Evolutionary conservation across 768 basidiomycete species (phyloP).

Genomic region (Antrodiella citrinella): DNA sequence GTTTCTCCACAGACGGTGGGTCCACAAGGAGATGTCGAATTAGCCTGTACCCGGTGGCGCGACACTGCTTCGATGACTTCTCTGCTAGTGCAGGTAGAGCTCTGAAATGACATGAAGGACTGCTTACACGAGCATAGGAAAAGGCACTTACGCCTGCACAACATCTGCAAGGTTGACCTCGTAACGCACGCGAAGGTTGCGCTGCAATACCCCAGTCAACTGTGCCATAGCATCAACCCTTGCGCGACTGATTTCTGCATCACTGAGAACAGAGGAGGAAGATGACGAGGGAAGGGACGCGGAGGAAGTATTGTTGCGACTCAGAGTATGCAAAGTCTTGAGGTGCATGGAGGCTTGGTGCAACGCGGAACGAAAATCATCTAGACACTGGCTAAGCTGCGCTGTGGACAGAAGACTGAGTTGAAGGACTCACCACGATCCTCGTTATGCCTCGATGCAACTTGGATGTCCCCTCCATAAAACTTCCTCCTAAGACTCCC

Average conservation of each 20-base stretch:
- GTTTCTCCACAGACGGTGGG: constrained; percentile 52
- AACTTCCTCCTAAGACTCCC: constrained; percentile 13
- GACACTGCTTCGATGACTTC: constrained; percentile 56
- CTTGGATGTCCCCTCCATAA: constrained; percentile 3
- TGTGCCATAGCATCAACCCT: constrained; percentile 57
- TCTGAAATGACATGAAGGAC: too few relatives aligned
- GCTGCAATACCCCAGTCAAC: constrained; percentile 57
- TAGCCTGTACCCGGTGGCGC: constrained; percentile 78
- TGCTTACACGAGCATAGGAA: too few relatives aligned
- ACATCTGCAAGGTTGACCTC: constrained; percentile 65
- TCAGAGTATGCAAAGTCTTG: constrained; percentile 43
- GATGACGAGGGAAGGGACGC: constrained; percentile 28
- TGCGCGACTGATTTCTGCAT: constrained; percentile 37
- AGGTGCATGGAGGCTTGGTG: constrained; percentile 55
- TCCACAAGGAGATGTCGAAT: constrained; percentile 76
- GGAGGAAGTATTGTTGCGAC: constrained; percentile 26
- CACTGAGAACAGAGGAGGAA: constrained; percentile 27
- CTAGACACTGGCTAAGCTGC: constrained; percentile 27
- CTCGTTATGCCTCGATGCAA: constrained; percentile 2
- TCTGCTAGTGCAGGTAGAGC: constrained; percentile 78
- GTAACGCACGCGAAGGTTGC: constrained; percentile 67
- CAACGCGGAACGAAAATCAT: constrained; percentile 69
- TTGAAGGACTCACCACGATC: constrained; percentile 14
- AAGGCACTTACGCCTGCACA: constrained; percentile 59
- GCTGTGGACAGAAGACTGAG: neutral